A percentile compares a stretch with the other conserved stretches of the same genome.
These are phyloP conservation scores for Alternaria dauci DNA, from an alignment of 2,329 filamentous ascomycete species.

Conservation along the genomic window DNA sequence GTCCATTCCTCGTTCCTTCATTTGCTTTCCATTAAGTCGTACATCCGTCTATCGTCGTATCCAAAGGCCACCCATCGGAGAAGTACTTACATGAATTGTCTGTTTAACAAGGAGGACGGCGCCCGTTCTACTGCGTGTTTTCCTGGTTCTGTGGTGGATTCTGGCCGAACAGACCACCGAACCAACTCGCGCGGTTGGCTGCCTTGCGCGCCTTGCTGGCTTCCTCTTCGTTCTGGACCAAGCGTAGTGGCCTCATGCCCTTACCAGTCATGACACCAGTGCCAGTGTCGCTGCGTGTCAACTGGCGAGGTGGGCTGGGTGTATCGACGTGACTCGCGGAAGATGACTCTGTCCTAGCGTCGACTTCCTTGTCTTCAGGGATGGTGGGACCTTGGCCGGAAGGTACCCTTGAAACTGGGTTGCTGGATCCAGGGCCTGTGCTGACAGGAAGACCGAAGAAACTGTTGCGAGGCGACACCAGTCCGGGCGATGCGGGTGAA, in stretches of 20 bases:
- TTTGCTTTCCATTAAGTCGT: slow-evolving; percentile 16
- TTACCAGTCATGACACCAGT: slow-evolving; percentile 60
- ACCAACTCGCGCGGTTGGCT: slow-evolving; percentile 58
- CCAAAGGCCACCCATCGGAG: slow-evolving; percentile 6
- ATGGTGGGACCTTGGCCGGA: slow-evolving; percentile 43
- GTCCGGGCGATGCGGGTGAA: slow-evolving; percentile 53
- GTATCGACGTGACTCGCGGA: slow-evolving; percentile 47
- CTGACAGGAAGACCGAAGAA: slow-evolving; percentile 53
- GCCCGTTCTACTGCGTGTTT: slow-evolving; percentile 18
- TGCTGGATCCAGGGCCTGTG: slow-evolving; percentile 49
- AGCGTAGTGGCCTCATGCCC: slow-evolving; percentile 82
- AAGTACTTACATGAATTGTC: slow-evolving; percentile 13
- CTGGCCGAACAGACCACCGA: slow-evolving; percentile 55
- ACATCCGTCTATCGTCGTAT: slow-evolving; percentile 14
- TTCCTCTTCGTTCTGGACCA: slow-evolving; percentile 75
- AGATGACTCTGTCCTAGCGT: slow-evolving; percentile 33
- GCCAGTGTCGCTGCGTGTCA: slow-evolving; percentile 56
- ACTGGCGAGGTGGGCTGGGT: slow-evolving; percentile 63
- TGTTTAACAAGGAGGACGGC: neutral
- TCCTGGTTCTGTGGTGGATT: slow-evolving; percentile 38
- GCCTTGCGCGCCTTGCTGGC: slow-evolving; percentile 52
- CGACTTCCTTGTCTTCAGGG: slow-evolving; percentile 45
- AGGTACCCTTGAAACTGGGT: slow-evolving; percentile 52
- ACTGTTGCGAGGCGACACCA: slow-evolving; percentile 49
- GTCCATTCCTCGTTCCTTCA: neutral